Percentiles rank a stretch among this genome's conserved stretches.
Evolutionary conservation across 2,329 filamentous ascomycete species (phyloP).

Genomic region (Cadophora sp.): DNA sequence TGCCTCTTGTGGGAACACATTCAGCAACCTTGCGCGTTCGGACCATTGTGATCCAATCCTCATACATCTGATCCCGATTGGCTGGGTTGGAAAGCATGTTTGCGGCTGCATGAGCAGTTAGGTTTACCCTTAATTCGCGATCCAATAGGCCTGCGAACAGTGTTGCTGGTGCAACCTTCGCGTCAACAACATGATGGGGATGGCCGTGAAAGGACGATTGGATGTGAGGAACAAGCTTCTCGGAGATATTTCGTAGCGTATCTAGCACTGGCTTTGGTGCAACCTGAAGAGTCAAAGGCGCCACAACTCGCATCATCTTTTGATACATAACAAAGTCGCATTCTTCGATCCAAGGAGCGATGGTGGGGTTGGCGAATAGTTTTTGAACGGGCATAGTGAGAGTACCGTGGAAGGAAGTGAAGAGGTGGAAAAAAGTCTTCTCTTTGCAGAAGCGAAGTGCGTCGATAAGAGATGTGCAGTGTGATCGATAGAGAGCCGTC

Average conservation of each 20-base stretch:
- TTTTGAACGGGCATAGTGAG: conserved; percentile 97
- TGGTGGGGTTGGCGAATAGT: conserved; percentile 78
- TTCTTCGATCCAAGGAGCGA: conserved; percentile 93
- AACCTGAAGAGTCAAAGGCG: conserved; percentile 87
- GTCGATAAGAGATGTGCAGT: conserved; percentile 94
- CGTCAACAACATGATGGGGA: conserved; percentile 82
- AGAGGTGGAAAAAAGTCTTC: conserved; percentile 94
- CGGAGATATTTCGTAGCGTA: conserved; percentile 85
- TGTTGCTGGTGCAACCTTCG: conserved; percentile 86
- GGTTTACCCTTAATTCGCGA: conserved; percentile 87
- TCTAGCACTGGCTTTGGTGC: conserved; percentile 87
- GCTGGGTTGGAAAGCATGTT: conserved; percentile 90
- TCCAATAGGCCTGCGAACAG: conserved; percentile 88
- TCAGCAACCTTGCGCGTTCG: conserved; percentile 68
- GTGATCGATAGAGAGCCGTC: conserved; percentile 86
- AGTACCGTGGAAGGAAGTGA: conserved; percentile 93
- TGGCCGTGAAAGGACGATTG: conserved; percentile 84
- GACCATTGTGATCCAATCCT: conserved; percentile 80
- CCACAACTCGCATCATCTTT: conserved; percentile 92
- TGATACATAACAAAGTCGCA: conserved; percentile 97
- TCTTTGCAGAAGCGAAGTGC: conserved; percentile 96
- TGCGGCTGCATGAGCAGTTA: conserved; percentile 91
- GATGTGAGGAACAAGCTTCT: conserved; percentile 81
- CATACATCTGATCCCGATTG: conserved; percentile 94
- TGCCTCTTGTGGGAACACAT: conserved; percentile 65